A percentile compares a stretch with the other conserved stretches of the same genome.
Evolutionary conservation across 352 stramenopile genomes (phyloP).

Genomic region (Pythium vanterpoolii): DNA sequence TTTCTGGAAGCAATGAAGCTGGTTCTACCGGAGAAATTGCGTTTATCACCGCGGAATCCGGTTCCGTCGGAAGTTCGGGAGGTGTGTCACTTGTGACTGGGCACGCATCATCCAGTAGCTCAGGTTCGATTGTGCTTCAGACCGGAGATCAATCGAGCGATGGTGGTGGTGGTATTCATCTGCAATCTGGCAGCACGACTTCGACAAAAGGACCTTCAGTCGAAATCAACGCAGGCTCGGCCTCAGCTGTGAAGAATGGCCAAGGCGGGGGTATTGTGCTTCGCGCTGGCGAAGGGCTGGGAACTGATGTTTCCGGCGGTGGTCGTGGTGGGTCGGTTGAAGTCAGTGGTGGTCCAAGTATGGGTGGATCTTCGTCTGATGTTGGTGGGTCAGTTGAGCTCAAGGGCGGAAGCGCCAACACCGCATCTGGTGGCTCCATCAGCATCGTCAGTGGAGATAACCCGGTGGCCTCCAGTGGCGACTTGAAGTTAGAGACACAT

Average conservation of each 20-base stretch:
- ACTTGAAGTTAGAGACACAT: conserved; percentile 36
- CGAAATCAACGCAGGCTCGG: conserved; percentile 36
- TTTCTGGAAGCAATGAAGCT: conserved; percentile 38
- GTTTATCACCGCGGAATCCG: conserved; percentile 39
- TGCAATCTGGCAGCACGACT: conserved; percentile 36
- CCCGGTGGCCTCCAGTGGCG: conserved; percentile 42
- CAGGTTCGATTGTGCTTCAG: conserved; percentile 45
- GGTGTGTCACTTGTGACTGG: conserved; percentile 37
- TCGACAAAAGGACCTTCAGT: conserved; percentile 34
- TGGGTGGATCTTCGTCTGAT: conserved; percentile 38
- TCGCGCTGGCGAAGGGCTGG: conserved; percentile 35
- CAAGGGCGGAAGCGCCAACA: conserved; percentile 34
- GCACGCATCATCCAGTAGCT: conserved; percentile 26
- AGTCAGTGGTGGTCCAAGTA: conserved; percentile 43
- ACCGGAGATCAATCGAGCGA: conserved; percentile 38
- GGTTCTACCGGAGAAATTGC: conserved; percentile 40
- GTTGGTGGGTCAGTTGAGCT: conserved; percentile 40
- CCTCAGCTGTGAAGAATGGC: conserved; percentile 33
- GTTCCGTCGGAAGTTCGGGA: conserved; percentile 35
- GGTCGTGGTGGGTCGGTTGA: conserved; percentile 40
- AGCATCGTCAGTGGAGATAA: conserved; percentile 44
- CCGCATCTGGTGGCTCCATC: conserved; percentile 44
- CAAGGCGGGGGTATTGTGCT: conserved; percentile 36
- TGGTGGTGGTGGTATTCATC: conserved; percentile 34
- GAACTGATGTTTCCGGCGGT: conserved; percentile 35